Percentiles rank a stretch among this genome's conserved stretches.
phyloP scores from a whole-genome alignment of 2,329 filamentous ascomycete genomes.

The Scedosporium dehoogii region DNA sequence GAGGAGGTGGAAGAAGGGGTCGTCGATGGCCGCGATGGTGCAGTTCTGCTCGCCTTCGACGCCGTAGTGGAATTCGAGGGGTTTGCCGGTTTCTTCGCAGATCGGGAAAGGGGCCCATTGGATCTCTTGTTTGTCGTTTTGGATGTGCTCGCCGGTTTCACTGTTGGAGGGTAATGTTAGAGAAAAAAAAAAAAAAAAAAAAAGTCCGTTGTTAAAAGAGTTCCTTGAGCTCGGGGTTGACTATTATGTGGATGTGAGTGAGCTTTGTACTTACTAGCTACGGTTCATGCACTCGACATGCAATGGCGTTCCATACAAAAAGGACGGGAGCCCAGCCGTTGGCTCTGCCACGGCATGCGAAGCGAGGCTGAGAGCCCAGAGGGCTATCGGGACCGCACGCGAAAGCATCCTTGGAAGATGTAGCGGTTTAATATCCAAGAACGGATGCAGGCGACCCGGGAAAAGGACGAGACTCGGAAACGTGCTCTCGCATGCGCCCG shows the following conservation, averaged over 20 bases:
- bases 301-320: conserved; percentile 57
- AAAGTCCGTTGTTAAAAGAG: background rate
- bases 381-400: background rate
- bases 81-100: conserved; percentile 77
- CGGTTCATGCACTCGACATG: conserved; percentile 65
- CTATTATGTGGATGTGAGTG: background rate
- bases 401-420: background rate
- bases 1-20: conserved; percentile 78
- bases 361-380: background rate
- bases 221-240: background rate
- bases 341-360: background rate
- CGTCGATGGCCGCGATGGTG: conserved; percentile 66
- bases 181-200: no score
- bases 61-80: conserved; percentile 81
- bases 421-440: background rate
- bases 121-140: conserved; percentile 69
- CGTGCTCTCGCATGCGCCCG: background rate
- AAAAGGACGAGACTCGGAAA: background rate
- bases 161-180: conserved; percentile 30
- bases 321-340: conserved; percentile 29
- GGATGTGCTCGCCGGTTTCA: conserved; percentile 83
- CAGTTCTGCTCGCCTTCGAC: conserved; percentile 73
- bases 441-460: no score
- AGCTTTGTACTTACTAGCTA: conserved; percentile 46
- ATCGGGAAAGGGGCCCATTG: conserved; percentile 85